Conservation (phyloP, 768 basidiomycete species). For the Lactarius tabidus region DNA sequence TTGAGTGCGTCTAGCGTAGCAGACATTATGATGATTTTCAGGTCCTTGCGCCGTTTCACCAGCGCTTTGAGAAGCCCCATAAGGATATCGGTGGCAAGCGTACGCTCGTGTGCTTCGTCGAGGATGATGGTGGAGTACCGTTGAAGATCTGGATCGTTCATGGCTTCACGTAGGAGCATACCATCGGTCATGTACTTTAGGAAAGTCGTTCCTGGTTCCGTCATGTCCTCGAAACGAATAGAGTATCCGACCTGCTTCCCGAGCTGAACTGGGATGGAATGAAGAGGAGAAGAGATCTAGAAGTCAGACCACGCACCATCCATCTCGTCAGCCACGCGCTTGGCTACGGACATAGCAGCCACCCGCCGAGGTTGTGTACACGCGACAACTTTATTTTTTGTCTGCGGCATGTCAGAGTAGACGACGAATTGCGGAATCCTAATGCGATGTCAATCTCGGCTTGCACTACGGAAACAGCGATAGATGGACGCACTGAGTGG, state of each 20-base stretch:
- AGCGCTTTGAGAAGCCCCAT: constrained; percentile 94
- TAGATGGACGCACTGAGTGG: constrained; percentile 68
- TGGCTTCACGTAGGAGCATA: constrained; percentile 97
- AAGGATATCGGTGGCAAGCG: constrained; percentile 94
- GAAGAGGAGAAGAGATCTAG: constrained; percentile 14
- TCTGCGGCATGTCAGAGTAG: constrained; percentile 89
- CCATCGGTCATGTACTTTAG: constrained; percentile 99
- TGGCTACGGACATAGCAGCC: constrained; percentile 96
- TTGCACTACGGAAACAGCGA: not conserved
- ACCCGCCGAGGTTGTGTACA: constrained; percentile 97
- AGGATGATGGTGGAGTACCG: constrained; percentile 98
- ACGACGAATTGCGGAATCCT: constrained; percentile 97
- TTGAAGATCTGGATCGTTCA: constrained; percentile 87
- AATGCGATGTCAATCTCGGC: constrained; percentile 14
- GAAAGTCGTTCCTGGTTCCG: constrained; percentile 84
- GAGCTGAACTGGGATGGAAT: constrained; percentile 60
- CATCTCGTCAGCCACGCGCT: constrained; percentile 99
- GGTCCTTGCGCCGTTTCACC: constrained; percentile 73
- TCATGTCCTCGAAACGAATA: constrained; percentile 98
- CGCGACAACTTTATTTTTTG: constrained; percentile 85
- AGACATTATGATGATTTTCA: constrained; percentile 98
- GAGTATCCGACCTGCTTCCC: constrained; percentile 97
- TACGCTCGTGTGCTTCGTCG: constrained; percentile 98
- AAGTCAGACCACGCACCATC: constrained; percentile 60
- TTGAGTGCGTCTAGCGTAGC: constrained; percentile 96